phyloP scores from a whole-genome alignment of 345 rosid genomes.

The Draba incana region DNA sequence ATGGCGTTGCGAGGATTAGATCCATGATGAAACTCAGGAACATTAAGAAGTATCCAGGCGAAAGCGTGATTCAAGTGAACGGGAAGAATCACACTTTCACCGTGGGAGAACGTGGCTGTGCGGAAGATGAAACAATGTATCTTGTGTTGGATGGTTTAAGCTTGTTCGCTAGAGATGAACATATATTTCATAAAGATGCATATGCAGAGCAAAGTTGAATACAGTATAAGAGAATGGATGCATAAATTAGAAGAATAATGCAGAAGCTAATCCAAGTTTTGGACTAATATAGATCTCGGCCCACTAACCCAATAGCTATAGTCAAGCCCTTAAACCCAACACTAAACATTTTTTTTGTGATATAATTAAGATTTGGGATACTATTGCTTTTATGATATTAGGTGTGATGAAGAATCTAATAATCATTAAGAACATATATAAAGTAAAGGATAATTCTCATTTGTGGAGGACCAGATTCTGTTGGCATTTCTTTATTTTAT shows the following conservation, averaged over 20 bases:
- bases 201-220: no score
- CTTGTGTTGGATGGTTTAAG: slow-evolving; percentile 46
- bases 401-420: slow-evolving; percentile 8
- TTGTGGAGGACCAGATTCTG: slow-evolving; percentile 36
- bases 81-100: slow-evolving; percentile 52
- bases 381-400: background rate
- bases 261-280: no score
- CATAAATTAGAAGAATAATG: no score
- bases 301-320: background rate
- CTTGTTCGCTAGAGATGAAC: slow-evolving; percentile 46
- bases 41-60: slow-evolving; percentile 59
- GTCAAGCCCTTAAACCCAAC: background rate
- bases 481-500: slow-evolving; percentile 1
- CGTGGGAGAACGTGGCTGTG: slow-evolving; percentile 54
- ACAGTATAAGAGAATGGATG: no score
- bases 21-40: slow-evolving; percentile 53
- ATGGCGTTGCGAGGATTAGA: slow-evolving; percentile 50
- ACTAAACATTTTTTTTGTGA: background rate
- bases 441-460: slow-evolving; percentile 10
- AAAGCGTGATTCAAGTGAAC: slow-evolving; percentile 51
- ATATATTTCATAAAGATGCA: background rate
- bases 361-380: background rate
- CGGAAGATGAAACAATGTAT: slow-evolving; percentile 37
- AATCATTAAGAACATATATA: slow-evolving; percentile 28
- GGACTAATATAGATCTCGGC: no score